Base-by-base conservation (phyloP, 73 alveolate genomes). In the Uronychia binucleata region DNA sequence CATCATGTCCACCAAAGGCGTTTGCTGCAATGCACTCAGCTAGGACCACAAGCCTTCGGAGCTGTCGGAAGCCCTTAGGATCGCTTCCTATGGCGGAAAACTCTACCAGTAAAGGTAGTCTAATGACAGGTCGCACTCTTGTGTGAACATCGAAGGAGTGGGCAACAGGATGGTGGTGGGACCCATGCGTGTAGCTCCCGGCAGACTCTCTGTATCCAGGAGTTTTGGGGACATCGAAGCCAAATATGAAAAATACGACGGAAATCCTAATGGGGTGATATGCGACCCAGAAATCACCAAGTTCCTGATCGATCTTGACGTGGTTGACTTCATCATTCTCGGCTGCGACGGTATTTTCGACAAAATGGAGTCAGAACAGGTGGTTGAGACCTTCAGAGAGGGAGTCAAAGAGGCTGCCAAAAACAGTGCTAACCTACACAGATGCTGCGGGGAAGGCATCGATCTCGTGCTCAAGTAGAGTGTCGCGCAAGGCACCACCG, bases 331-430 rank as follows among this genome's bases (percentile, higher is more conserved):
- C 82, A 82, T 93, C 80, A 78, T 93, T 77, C 87, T 93, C 34
- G 97, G 95, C 28, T 81, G 81, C 0, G 99, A 95, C 88, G 99
- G 99, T 27, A 95, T 95, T 31, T 95, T 85, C 89, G 99, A 95
- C 77, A 96, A 89, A 81, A 83, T 95, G 77, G 77, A 85, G n/a
- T 89, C 90, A 59, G 82, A 94, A 83, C 98, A 95, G 19, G 67
- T 46, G n/a, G n/a, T 46, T 46, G 67, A 46, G 19, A 19, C n/a
- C 67, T 46, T 46, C 19, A 46, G 67, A 46, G 67, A 46, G 19
- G 67, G 67, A 46, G 19, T 46, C 67, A 46, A 19, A 19, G 67
- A 46, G 19, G 19, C 5, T 11, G 67, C 67, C 67, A 46, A 46
- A 46, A 46, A 5, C 5, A 46, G n/a, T 46, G n/a, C 5, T 11